phyloP scores from a whole-genome alignment of 495 filamentous ascomycete species.

The Mycothermus thermophilus region DNA sequence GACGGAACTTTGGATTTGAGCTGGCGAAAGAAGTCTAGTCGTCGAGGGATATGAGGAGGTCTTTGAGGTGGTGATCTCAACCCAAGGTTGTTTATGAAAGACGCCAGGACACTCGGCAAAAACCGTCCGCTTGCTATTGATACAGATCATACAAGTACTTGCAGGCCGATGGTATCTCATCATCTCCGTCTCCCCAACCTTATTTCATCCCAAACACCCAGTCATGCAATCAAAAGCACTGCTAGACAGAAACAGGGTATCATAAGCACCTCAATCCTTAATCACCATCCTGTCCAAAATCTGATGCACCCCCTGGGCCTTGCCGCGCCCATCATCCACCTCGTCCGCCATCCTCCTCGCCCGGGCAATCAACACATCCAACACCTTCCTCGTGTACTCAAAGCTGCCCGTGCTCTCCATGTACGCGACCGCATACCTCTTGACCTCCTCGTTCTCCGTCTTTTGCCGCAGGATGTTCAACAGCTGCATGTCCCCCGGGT shows the following conservation, averaged over 20 bases:
- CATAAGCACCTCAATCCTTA: constrained; percentile 8
- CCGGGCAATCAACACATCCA: constrained; percentile 50
- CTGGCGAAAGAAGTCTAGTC: too few species aligned
- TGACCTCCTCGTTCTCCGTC: constrained; percentile 74
- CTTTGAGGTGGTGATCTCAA: too few species aligned
- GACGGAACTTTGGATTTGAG: too few species aligned
- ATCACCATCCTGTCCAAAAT: constrained; percentile 37
- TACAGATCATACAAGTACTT: too few species aligned
- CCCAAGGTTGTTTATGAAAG: too few species aligned
- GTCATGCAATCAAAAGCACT: neutral
- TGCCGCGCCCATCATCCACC: constrained; percentile 43
- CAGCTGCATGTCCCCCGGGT: constrained; percentile 66
- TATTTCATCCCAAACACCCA: neutral
- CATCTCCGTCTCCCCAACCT: too few species aligned
- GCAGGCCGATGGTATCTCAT: too few species aligned
- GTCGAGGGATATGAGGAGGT: too few species aligned
- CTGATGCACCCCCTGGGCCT: constrained; percentile 31
- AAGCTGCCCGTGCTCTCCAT: constrained; percentile 87
- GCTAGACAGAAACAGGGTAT: neutral
- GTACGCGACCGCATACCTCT: constrained; percentile 79
- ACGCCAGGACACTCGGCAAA: too few species aligned
- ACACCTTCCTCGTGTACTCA: constrained; percentile 61
- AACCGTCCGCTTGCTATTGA: too few species aligned
- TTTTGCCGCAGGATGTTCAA: constrained; percentile 88
- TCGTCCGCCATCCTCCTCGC: constrained; percentile 53